phyloP scores from a whole-genome alignment of 768 basidiomycete species.

The Dictyophora rubrovolvata region DNA sequence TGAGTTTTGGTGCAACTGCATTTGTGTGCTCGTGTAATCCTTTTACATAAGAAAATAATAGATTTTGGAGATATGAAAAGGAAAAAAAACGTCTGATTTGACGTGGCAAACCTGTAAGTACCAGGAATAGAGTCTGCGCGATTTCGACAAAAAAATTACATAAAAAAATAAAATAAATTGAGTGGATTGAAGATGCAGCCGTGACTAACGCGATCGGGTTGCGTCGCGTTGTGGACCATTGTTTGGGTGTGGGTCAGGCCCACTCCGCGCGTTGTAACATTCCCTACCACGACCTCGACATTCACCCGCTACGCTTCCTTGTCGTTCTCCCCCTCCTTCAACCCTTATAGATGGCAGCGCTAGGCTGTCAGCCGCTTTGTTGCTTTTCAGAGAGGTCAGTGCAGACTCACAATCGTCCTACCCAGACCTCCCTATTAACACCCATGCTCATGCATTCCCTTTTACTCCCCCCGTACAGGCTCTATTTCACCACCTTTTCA shows the following conservation, averaged over 20 bases:
- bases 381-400: slow-evolving; percentile 67
- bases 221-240: slow-evolving; percentile 10
- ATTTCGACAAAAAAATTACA: no score
- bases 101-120: not conserved
- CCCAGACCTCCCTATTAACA: not conserved
- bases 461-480: slow-evolving; percentile 29
- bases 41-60: slow-evolving; percentile 26
- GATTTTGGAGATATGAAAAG: not conserved
- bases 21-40: slow-evolving; percentile 64
- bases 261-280: slow-evolving; percentile 6
- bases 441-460: not conserved
- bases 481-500: slow-evolving; percentile 86
- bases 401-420: not conserved
- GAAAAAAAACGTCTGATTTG: not conserved
- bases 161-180: no score
- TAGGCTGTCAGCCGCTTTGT: slow-evolving; percentile 62
- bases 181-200: not conserved
- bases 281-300: not conserved
- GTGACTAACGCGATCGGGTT: not conserved
- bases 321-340: not conserved
- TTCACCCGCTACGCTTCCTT: not conserved
- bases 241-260: slow-evolving; percentile 5
- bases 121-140: not conserved
- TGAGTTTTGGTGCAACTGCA: slow-evolving; percentile 71
- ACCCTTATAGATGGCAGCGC: slow-evolving; percentile 1